Base-by-base conservation (phyloP, 2,329 filamentous ascomycete genomes). In the Diaporthe helianthi region DNA sequence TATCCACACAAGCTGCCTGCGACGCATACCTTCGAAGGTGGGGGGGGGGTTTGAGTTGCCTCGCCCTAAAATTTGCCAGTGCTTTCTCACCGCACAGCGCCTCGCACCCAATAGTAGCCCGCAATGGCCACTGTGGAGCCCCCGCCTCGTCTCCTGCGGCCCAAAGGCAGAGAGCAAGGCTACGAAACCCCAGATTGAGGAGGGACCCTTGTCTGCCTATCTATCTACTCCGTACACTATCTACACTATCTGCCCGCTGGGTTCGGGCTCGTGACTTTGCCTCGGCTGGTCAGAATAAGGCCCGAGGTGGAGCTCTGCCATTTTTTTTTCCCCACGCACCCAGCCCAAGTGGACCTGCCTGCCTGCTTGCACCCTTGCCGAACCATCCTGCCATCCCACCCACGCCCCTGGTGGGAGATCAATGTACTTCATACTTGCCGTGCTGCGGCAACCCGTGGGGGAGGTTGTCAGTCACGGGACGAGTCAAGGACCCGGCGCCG, bases 1-100 rank as follows among this genome's bases (percentile, higher is more conserved):
- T 61, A 67, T 51, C 68, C 68, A 68, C 68, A 55, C 22, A 22
- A 70, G 49, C 69, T 70, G 36, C 13, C n/a, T 38, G 65, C 65
- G 52, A 70, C 51, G 65, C 68, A 67, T 65, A 54, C 49, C 44
- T 29, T 19, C 36, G 36, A 38, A n/a, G n/a, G n/a, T n/a, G 31
- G 31, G 19, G 46, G 69, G 52, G 69, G 53, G 29, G 65, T 38
- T 15, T 3, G 13, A n/a, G n/a, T n/a, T n/a, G n/a, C n/a, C n/a
- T 38, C 33, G 51, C 61, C 41, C 41, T n/a, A n/a, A n/a, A n/a
- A 41, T 58, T 33, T 17, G n/a, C n/a, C n/a, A n/a, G n/a, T n/a
- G n/a, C n/a, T n/a, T 13, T 67, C 31, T n/a, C 38, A 67, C 29
- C 33, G 41, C 44, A 26, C 19, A 17, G 38, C 44, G 26, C 41